Base-by-base conservation (phyloP, 164 flowering plant genomes). In the Nelumbo lutea region DNA sequence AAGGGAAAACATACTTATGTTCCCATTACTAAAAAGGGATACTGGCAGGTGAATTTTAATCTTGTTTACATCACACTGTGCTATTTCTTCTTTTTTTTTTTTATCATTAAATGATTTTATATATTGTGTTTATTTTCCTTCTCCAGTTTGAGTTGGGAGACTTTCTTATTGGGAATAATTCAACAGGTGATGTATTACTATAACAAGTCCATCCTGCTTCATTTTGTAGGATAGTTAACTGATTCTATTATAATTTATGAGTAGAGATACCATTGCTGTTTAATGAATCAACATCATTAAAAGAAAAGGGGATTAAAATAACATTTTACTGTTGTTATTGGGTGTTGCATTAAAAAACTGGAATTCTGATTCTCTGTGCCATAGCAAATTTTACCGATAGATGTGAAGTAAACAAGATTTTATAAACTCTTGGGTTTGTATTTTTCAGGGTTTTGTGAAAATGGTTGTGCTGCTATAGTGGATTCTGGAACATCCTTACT, bases 101-200 rank as follows among this genome's bases (percentile, higher is more conserved):
- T 27, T 27, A 27, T 27, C 27, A 27, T 27, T 27, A 27, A 0
- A 27, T 27, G 27, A 27, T 27, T 0, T 27, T 2, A 10, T 59
- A 10, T 9, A 41, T 38, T 41, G 41, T 4, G 46, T 9, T 41
- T 4, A 8, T 62, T 38, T 48, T 46, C n/a, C 48, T 14, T 42
- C 75, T 55, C 42, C 88, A 88, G 96, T 74, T 90, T 69, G 77
- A 84, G 15, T 77, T 90, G 90, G 92, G 89, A 39, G 91, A 88
- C 73, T 72, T 90, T 77, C 80, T 85, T 14, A 70, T 90, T 56
- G 92, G 83, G 9, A 80, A 81, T 72, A 59, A 42, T 3, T 83
- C 96, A 67, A 86, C 96, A 78, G 96, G 96, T 88, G 50, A 88
- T 58, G 3, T 40, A 11, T 14, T 7, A 38, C 27, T 44, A 59